Evolutionary conservation across 345 rosid genomes (phyloP), one percentile per base, ranked within the genome.

Genomic region (Reutealis trisperma): DNA sequence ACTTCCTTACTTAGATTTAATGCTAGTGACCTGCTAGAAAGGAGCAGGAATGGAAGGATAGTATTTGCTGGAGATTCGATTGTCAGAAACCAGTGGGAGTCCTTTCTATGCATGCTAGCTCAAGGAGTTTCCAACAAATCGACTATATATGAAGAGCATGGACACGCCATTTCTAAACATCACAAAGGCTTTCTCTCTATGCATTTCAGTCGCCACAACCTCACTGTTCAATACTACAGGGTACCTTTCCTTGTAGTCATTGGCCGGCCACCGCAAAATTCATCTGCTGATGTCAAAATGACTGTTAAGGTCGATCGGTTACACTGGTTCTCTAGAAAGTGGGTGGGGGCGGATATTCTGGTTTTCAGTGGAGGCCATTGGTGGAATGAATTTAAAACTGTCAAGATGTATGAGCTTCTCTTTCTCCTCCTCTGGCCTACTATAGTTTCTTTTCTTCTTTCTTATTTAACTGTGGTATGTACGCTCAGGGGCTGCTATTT

Each of bases 51-150:
- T 15, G 93, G 98, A 27, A 83, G 95, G 70, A 86, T 96, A 66
- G 91, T 96, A 69, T 93, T 93, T 68, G 96, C 91, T 0, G 99
- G 99, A 16, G 98, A 96, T 76, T 93, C 99, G 0, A 87, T 93
- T 0, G 99, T 93, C 63, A 86, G 97, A 80, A 92, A 93, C 88
- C 98, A 92, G 27, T 96, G 99, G 97, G 99, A 96, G 71, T 92
- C 97, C 16, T 80, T 92, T 10, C 62, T 90, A 55, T 93, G 99
- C 85, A 88, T 93, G 92, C 85, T 93, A 8, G 84, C 89, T 63
- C 85, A 83, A 74, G 88, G 87, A 19, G 84, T 90, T 68, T 57
- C 90, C 57, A 87, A 93, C 81, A 58, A 58, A 34, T 93, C 99
- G 4, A 70, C 87, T 1, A 88, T 92, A 51, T 91, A 87, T 34